These are phyloP conservation scores for Trametes elegans DNA, from an alignment of 768 basidiomycete genomes.

Conservation along the genomic window DNA sequence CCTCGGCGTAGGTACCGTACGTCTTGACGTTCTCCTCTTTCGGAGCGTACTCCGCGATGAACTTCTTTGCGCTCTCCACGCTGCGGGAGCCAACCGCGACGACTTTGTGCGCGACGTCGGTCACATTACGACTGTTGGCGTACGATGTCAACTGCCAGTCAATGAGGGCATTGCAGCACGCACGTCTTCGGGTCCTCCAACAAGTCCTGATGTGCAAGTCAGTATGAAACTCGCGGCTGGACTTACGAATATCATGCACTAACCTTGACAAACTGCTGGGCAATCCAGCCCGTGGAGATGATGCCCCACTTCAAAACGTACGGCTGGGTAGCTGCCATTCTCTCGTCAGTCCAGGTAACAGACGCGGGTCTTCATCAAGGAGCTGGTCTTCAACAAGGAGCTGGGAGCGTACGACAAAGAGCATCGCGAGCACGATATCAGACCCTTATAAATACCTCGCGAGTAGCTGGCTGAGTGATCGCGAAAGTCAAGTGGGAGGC, in stretches of 20 bases:
- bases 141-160: background rate
- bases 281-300: slow-evolving; percentile 78
- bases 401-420: background rate
- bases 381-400: background rate
- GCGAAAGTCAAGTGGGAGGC: background rate
- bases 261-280: slow-evolving; percentile 68
- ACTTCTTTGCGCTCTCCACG: slow-evolving; percentile 64
- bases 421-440: background rate
- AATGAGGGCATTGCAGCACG: slow-evolving; percentile 15
- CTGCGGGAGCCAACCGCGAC: slow-evolving; percentile 77
- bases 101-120: slow-evolving; percentile 67
- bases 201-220: slow-evolving; percentile 56
- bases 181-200: slow-evolving; percentile 74
- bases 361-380: no score
- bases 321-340: slow-evolving; percentile 31
- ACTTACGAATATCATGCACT: slow-evolving; percentile 8
- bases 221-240: background rate
- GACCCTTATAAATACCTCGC: slow-evolving; percentile 1
- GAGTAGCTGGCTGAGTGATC: slow-evolving; percentile 1
- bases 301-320: slow-evolving; percentile 77
- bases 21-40: slow-evolving; percentile 58
- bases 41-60: slow-evolving; percentile 53
- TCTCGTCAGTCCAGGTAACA: no score
- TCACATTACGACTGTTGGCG: slow-evolving; percentile 52
- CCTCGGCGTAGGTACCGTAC: slow-evolving; percentile 71